Evolutionary conservation across 2,329 filamentous ascomycete species (phyloP).

Genomic region (Phialocephala sp.): DNA sequence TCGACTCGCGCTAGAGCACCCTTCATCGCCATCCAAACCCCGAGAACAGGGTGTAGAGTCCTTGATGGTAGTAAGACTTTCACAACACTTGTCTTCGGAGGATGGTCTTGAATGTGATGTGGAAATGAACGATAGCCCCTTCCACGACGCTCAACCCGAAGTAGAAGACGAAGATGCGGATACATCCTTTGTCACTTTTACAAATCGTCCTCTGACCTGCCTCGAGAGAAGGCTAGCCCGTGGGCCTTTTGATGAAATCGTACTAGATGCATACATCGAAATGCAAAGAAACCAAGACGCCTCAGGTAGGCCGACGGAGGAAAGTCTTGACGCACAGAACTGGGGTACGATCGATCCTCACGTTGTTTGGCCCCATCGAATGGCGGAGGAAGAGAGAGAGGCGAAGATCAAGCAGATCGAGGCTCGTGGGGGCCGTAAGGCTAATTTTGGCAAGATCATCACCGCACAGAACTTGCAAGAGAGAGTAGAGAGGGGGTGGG

Average conservation of each 20-base stretch:
- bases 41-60: neutral
- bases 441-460: constrained; percentile 50
- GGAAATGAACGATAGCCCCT: neutral
- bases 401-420: constrained; percentile 57
- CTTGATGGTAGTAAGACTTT: neutral
- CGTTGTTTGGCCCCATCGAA: constrained; percentile 51
- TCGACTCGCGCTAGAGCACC: constrained; percentile 12
- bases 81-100: neutral
- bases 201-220: neutral
- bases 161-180: constrained; percentile 10
- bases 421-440: constrained; percentile 55
- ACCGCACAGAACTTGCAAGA: constrained; percentile 29
- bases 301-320: constrained; percentile 13
- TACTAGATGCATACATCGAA: constrained; percentile 21
- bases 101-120: neutral
- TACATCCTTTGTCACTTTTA: neutral
- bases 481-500: constrained; percentile 32
- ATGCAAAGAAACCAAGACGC: constrained; percentile 18
- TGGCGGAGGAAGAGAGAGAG: constrained; percentile 52
- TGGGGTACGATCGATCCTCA: constrained; percentile 58
- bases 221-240: neutral
- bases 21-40: neutral
- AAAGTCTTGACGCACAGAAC: constrained; percentile 39
- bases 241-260: constrained; percentile 7
- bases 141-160: neutral